These are phyloP conservation scores for Ogataea methylovora DNA, from an alignment of 805 yeast species.

Conservation along the genomic window DNA sequence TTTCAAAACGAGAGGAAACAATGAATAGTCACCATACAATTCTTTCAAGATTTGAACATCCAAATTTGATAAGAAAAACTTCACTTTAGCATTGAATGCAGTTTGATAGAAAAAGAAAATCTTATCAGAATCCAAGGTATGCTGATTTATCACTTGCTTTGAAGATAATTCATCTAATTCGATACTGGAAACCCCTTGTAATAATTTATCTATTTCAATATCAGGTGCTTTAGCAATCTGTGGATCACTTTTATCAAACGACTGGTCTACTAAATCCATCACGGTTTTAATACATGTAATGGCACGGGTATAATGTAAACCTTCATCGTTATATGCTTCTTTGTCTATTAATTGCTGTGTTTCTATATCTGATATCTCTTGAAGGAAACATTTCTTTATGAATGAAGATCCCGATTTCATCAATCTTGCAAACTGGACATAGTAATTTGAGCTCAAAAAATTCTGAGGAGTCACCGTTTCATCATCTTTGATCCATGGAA, in stretches of 20 bases:
- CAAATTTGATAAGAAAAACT: constrained; percentile 65
- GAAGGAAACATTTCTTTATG: constrained; percentile 43
- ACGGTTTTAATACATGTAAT: constrained; percentile 42
- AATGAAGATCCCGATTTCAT: constrained; percentile 58
- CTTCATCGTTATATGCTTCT: constrained; percentile 53
- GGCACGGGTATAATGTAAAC: constrained; percentile 47
- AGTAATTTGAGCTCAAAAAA: constrained; percentile 15
- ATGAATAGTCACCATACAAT: constrained; percentile 52
- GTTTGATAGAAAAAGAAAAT: constrained; percentile 75
- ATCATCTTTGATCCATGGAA: constrained; percentile 46
- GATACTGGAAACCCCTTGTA: too few species aligned
- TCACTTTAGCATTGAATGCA: constrained; percentile 56
- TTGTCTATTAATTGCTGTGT: constrained; percentile 50
- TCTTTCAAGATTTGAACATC: constrained; percentile 69
- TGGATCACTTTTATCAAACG: constrained; percentile 21
- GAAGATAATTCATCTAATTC: constrained; percentile 3
- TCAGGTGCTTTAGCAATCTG: too few species aligned
- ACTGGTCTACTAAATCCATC: constrained; percentile 30
- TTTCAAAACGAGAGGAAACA: constrained; percentile 60
- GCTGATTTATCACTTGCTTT: constrained; percentile 3
- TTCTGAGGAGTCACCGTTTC: constrained; percentile 16
- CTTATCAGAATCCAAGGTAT: constrained; percentile 17
- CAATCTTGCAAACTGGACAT: constrained; percentile 53
- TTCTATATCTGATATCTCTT: constrained; percentile 50
- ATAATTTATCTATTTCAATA: too few species aligned